These are phyloP conservation scores for Nannizzia gypsea DNA, from an alignment of 2,329 filamentous ascomycete genomes.

Conservation along the genomic window DNA sequence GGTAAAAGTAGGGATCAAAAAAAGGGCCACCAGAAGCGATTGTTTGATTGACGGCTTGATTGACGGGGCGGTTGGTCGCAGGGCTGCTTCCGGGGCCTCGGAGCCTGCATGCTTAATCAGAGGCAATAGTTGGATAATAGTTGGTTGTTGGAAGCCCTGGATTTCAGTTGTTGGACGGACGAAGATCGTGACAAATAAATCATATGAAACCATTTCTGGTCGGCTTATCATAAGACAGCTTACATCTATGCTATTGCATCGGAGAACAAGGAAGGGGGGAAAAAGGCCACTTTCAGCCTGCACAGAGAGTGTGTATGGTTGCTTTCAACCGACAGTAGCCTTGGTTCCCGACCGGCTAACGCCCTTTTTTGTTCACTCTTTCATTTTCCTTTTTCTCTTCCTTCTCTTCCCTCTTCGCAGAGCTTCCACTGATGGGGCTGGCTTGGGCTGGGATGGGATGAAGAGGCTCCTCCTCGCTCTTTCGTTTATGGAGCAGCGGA, in stretches of 20 bases:
- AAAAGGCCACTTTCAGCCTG: neutral
- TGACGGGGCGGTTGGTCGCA: neutral
- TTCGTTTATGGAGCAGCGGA: neutral
- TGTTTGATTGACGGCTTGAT: neutral
- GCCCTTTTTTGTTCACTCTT: neutral
- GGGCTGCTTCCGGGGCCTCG: neutral
- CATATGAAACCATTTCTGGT: neutral
- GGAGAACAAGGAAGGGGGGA: neutral
- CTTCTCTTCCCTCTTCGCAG: neutral
- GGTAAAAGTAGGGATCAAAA: neutral
- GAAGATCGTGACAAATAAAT: neutral
- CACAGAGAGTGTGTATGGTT: neutral
- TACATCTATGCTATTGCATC: neutral
- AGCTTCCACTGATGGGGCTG: neutral
- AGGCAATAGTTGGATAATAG: slow-evolving; percentile 1
- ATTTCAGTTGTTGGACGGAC: neutral
- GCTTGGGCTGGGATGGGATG: neutral
- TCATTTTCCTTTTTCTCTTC: neutral
- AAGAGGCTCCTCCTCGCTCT: neutral
- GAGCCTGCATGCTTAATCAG: neutral
- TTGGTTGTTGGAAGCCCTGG: neutral
- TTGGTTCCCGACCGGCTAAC: neutral
- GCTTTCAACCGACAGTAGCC: slow-evolving; percentile 1
- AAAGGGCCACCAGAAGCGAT: neutral
- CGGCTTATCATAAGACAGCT: neutral